A percentile compares a stretch with the other conserved stretches of the same genome.
Conservation (phyloP, 2,329 filamentous ascomycete genomes). For the Colletotrichum spaethianum region DNA sequence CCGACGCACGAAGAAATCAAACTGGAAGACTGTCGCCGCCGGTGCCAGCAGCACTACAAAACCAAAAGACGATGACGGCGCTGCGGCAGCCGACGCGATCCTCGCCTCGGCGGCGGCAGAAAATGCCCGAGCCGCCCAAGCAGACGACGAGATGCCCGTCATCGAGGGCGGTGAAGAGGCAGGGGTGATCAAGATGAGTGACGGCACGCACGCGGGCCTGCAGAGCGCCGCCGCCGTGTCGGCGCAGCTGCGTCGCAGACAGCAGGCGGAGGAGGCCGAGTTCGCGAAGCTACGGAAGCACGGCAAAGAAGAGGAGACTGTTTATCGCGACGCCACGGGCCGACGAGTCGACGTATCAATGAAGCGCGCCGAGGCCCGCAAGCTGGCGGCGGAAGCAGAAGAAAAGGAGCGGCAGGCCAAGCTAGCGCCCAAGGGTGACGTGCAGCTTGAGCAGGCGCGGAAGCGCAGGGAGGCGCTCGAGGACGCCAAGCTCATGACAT, state of each 20-base stretch:
- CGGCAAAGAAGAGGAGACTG: slow-evolving; percentile 79
- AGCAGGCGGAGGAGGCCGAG: slow-evolving; percentile 72
- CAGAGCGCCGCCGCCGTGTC: slow-evolving; percentile 87
- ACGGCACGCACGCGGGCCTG: slow-evolving; percentile 88
- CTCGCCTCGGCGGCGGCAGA: slow-evolving; percentile 81
- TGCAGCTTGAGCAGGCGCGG: slow-evolving; percentile 80
- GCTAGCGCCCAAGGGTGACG: slow-evolving; percentile 85
- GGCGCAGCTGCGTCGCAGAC: slow-evolving; percentile 76
- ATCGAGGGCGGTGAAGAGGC: slow-evolving; percentile 58
- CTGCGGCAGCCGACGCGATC: slow-evolving; percentile 83
- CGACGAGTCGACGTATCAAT: slow-evolving; percentile 94
- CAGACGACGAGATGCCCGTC: slow-evolving; percentile 64
- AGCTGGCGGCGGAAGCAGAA: slow-evolving; percentile 74
- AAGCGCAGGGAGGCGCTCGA: slow-evolving; percentile 77
- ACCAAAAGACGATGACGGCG: slow-evolving; percentile 57
- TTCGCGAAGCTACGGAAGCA: slow-evolving; percentile 61
- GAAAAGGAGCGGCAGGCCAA: slow-evolving; percentile 77
- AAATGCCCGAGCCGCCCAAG: slow-evolving; percentile 64
- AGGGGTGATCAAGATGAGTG: slow-evolving; percentile 80
- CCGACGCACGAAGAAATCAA: slow-evolving; percentile 81
- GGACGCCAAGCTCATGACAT: slow-evolving; percentile 85
- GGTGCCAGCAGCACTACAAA: slow-evolving; percentile 51
- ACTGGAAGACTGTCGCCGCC: slow-evolving; percentile 80
- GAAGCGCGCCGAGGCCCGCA: slow-evolving; percentile 89
- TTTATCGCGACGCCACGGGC: slow-evolving; percentile 95